phyloP scores from a whole-genome alignment of 768 basidiomycete species.

The Boletellus emodensis region DNA sequence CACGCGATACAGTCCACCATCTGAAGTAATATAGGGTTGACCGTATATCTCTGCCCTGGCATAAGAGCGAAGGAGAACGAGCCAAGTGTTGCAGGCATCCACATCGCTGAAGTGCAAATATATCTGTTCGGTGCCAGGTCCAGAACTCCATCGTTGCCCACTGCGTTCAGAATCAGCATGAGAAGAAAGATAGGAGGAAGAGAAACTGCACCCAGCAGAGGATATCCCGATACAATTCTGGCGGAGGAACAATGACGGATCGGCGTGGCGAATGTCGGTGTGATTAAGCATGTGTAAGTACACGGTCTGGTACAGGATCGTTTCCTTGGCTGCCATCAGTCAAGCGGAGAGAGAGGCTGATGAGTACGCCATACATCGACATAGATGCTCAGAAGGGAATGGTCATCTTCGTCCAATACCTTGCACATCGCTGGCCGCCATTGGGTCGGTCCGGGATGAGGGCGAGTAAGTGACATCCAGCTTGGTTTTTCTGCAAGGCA shows the following conservation, averaged over 20 bases:
- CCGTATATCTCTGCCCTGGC: constrained; percentile 80
- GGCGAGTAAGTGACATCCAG: constrained; percentile 61
- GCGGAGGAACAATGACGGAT: constrained; percentile 72
- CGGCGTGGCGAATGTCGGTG: constrained; percentile 75
- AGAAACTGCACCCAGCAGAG: constrained; percentile 47
- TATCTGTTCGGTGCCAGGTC: constrained; percentile 54
- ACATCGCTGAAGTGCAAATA: constrained; percentile 68
- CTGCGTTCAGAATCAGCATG: constrained; percentile 31
- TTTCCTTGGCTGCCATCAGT: constrained; percentile 47
- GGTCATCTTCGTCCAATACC: constrained; percentile 61
- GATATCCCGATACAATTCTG: constrained; percentile 74
- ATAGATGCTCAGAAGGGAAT: constrained; percentile 69
- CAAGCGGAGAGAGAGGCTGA: not conserved
- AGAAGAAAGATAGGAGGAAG: constrained; percentile 1
- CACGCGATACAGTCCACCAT: constrained; percentile 81
- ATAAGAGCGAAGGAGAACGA: constrained; percentile 75
- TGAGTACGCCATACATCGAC: constrained; percentile 53
- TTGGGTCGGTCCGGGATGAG: constrained; percentile 48
- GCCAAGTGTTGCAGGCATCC: constrained; percentile 69
- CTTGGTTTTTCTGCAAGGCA: constrained; percentile 58
- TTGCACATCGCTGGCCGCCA: constrained; percentile 76
- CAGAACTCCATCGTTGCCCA: constrained; percentile 57
- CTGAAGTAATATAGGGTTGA: constrained; percentile 45
- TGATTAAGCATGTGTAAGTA: constrained; percentile 70
- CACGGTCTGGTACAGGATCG: constrained; percentile 67